phyloP scores from a whole-genome alignment of 225 moss, liverwort and hornwort genomes.

The Physcomitrellopsis africana region DNA sequence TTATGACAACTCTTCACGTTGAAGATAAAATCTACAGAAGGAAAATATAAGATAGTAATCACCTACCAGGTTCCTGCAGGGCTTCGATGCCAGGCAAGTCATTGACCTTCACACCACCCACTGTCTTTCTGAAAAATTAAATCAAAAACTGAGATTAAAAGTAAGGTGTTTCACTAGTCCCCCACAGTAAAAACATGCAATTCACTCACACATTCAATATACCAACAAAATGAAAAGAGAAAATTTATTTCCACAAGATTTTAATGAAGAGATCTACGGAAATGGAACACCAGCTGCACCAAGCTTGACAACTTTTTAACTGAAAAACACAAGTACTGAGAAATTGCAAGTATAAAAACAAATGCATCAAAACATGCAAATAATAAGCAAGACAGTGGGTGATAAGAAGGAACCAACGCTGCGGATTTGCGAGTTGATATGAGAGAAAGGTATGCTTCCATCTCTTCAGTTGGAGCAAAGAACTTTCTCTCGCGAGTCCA shows the following conservation, averaged over 20 bases:
- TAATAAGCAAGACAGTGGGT: not conserved
- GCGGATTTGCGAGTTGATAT: slow-evolving; percentile 75
- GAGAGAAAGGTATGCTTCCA: slow-evolving; percentile 74
- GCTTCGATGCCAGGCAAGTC: slow-evolving; percentile 93
- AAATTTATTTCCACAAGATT: slow-evolving; percentile 4
- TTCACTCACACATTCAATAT: slow-evolving; percentile 2
- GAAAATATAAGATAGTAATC: slow-evolving; percentile 23
- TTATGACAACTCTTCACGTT: slow-evolving; percentile 21
- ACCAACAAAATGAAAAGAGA: not conserved
- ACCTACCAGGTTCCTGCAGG: slow-evolving; percentile 81
- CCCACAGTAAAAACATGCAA: slow-evolving; percentile 5
- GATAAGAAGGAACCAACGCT: slow-evolving; percentile 54
- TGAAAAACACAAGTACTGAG: slow-evolving; percentile 7
- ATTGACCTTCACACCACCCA: slow-evolving; percentile 93
- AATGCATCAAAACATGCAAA: slow-evolving; percentile 24
- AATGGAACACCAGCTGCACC: slow-evolving; percentile 4
- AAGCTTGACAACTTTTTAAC: slow-evolving; percentile 1
- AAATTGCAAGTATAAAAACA: slow-evolving; percentile 9
- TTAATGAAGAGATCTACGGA: not conserved
- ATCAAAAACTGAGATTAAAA: not conserved
- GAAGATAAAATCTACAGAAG: slow-evolving; percentile 1
- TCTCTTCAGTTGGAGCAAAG: slow-evolving; percentile 67
- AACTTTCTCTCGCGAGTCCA: slow-evolving; percentile 81
- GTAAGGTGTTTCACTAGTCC: not conserved
- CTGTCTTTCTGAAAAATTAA: slow-evolving; percentile 74